These are phyloP conservation scores for Starmerella sp. DNA, from an alignment of 805 yeast genomes.

Conservation along the genomic window DNA sequence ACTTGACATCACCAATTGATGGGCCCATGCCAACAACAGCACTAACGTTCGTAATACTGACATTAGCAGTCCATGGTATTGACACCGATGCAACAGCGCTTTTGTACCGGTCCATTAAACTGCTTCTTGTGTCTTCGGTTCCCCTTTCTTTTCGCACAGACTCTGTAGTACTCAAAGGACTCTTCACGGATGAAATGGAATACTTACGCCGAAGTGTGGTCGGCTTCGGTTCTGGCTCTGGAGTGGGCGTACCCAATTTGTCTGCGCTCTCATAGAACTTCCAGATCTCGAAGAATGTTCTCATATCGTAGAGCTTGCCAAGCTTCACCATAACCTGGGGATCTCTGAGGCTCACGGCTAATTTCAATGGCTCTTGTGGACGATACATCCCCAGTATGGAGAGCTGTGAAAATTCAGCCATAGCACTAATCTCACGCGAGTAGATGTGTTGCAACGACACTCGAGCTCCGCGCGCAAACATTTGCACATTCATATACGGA, in stretches of 20 bases:
- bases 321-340: slow-evolving; percentile 53
- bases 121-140: slow-evolving; percentile 15
- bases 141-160: neutral
- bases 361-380: slow-evolving; percentile 14
- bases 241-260: neutral
- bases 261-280: slow-evolving; percentile 8
- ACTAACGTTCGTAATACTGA: slow-evolving; percentile 41
- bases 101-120: slow-evolving; percentile 33
- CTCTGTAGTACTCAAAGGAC: neutral
- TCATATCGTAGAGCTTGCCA: slow-evolving; percentile 78
- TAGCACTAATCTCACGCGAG: slow-evolving; percentile 78
- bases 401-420: slow-evolving; percentile 7
- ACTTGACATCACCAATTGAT: slow-evolving; percentile 56
- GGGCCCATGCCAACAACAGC: slow-evolving; percentile 70
- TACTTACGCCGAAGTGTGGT: slow-evolving; percentile 11
- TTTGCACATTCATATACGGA: slow-evolving; percentile 35
- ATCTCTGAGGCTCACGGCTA: slow-evolving; percentile 40
- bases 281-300: slow-evolving; percentile 41
- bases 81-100: slow-evolving; percentile 53
- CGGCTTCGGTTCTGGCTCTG: slow-evolving; percentile 5
- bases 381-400: slow-evolving; percentile 6
- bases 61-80: slow-evolving; percentile 61
- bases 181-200: slow-evolving; percentile 5
- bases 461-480: slow-evolving; percentile 44
- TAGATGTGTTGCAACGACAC: slow-evolving; percentile 81